Base-by-base conservation (phyloP, 768 basidiomycete species). In the Naganishia antarctica region DNA sequence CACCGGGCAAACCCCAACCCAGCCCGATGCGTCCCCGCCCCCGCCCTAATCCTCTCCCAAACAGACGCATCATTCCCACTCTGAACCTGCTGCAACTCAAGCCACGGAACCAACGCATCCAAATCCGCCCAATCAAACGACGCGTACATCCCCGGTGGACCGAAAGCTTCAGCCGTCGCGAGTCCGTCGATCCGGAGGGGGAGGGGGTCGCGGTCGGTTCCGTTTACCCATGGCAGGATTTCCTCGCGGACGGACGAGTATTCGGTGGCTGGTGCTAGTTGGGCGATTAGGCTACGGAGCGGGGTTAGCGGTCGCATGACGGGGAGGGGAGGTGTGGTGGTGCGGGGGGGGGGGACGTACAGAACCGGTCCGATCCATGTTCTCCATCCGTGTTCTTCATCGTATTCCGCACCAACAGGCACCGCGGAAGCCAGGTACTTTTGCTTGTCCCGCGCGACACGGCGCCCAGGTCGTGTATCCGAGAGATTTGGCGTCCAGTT, bases 351-450 rank as follows among this genome's bases (percentile, higher is more conserved):
- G 28, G 25, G 23, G n/a, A 73, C 74, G 64, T 45, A 76, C 75
- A 76, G 50, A 68, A 76, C 72, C 2, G 75, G 75, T 29, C 75
- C 75, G 29, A 76, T 74, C 75, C 75, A 76, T 41, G 73, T 40
- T 31, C 47, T 37, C 43, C 60, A 60, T 6, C 70, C 68, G 12
- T 48, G 45, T 31, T 49, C 60, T 11, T 66, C 62, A 62, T 72
- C 70, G 69, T 69, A 71, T 44, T 73, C 73, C 13, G 67, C 71
- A 64, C 69, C 70, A 1, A 57, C 53, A 26, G 53, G 34, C 53
- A 40, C 53, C 5, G 31, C 15, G 26, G 37, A 23, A 23, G 59
- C 29, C 23, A 60, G 28, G 21, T 47, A 47, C 43, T 47, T 60
- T 46, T 44, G 40, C 13, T 41, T 11, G 5, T 21, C 21, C 9